Conservation (phyloP, 2,329 filamentous ascomycete species). For the Penicillium sp. region DNA sequence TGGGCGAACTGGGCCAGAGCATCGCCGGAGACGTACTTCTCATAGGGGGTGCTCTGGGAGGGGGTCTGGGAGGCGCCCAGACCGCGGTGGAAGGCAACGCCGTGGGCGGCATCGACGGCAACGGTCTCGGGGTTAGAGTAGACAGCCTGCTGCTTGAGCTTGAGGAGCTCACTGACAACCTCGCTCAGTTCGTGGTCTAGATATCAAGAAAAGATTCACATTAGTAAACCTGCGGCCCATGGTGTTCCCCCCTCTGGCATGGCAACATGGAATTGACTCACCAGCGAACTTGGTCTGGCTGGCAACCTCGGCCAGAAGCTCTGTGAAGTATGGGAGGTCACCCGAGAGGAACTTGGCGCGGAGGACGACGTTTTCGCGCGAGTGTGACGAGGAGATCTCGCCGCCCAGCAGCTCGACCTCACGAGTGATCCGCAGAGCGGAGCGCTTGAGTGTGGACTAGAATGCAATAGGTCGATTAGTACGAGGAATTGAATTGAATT, state of each 20-base stretch:
- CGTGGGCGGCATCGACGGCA: slow-evolving; percentile 84
- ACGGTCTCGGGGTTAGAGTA: slow-evolving; percentile 66
- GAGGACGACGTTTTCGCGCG: slow-evolving; percentile 88
- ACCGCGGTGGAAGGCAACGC: slow-evolving; percentile 88
- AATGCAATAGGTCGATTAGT: slow-evolving; percentile 17
- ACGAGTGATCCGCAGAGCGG: slow-evolving; percentile 88
- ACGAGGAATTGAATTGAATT: background rate
- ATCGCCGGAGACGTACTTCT: slow-evolving; percentile 75
- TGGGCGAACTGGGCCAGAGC: slow-evolving; percentile 75
- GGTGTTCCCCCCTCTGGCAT: too few relatives aligned
- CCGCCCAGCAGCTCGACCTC: slow-evolving; percentile 95
- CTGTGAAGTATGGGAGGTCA: slow-evolving; percentile 96
- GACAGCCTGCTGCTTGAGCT: slow-evolving; percentile 75
- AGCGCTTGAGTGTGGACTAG: slow-evolving; percentile 84
- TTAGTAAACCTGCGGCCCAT: slow-evolving; percentile 16
- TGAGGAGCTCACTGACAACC: slow-evolving; percentile 77
- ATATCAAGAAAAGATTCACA: slow-evolving; percentile 10
- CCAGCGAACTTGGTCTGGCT: slow-evolving; percentile 82
- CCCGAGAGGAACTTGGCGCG: slow-evolving; percentile 94
- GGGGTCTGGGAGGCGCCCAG: slow-evolving; percentile 81
- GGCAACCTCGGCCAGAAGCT: slow-evolving; percentile 91
- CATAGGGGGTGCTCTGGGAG: slow-evolving; percentile 70
- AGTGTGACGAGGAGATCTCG: slow-evolving; percentile 84
- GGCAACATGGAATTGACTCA: slow-evolving; percentile 39
- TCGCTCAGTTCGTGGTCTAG: slow-evolving; percentile 89